Evolutionary conservation across 768 basidiomycete species (phyloP).

Genomic region (Amanita rimosa): DNA sequence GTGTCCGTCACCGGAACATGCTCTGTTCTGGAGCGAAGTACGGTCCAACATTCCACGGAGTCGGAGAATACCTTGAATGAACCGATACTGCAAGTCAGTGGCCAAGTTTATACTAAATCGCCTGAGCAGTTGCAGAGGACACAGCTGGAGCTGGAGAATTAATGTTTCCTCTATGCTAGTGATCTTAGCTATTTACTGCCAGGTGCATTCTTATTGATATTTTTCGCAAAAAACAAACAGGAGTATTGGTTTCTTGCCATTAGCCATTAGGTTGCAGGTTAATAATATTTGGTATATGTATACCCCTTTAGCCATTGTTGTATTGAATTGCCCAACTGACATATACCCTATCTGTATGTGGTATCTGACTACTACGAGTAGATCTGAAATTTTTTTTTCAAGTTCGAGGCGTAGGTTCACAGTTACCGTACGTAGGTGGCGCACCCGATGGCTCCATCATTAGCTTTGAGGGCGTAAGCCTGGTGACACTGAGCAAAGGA

Average conservation of each 20-base stretch:
- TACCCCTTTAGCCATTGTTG: background rate
- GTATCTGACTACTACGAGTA: background rate
- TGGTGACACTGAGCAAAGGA: background rate
- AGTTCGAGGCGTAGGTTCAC: constrained; percentile 9
- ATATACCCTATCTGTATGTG: background rate
- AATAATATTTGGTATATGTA: background rate
- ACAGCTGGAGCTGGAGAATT: constrained; percentile 1
- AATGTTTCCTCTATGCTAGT: background rate
- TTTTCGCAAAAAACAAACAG: background rate
- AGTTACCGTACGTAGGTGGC: constrained; percentile 24
- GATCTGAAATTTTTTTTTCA: background rate
- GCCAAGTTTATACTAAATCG: background rate
- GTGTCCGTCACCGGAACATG: constrained; percentile 3
- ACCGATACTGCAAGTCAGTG: background rate
- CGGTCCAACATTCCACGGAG: constrained; percentile 1
- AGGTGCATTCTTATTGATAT: constrained; percentile 5
- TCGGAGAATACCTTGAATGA: constrained; percentile 3
- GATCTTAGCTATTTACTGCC: background rate
- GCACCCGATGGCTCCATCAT: constrained; percentile 43
- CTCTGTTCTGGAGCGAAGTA: constrained; percentile 3
- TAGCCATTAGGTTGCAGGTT: background rate
- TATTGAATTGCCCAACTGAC: background rate
- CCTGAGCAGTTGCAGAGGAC: background rate
- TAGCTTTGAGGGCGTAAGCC: constrained; percentile 27
- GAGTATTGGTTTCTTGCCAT: background rate